Conservation (phyloP, 371 early-diverging fungal genomes). For the Syncephalis plumigaleata region DNA sequence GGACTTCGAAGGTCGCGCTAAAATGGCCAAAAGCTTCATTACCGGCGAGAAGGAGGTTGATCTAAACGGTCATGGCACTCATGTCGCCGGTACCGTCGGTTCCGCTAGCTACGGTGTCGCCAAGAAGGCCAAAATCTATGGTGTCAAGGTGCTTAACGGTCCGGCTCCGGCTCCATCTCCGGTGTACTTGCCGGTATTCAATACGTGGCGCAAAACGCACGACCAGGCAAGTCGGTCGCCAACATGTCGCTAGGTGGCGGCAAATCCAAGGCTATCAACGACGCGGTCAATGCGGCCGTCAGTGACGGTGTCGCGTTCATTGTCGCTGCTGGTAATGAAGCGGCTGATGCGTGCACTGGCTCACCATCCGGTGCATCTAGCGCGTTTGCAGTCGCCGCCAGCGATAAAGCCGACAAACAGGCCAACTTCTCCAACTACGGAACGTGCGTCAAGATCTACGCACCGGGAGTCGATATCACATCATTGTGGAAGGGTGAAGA, state of each 20-base stretch:
- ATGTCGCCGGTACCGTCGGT: constrained; percentile 33
- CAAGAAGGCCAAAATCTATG: constrained; percentile 26
- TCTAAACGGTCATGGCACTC: constrained; percentile 31
- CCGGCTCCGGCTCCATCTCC: constrained; percentile 33
- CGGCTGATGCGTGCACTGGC: constrained; percentile 25
- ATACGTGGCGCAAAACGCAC: constrained; percentile 6
- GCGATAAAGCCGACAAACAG: constrained; percentile 29
- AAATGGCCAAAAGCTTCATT: constrained; percentile 11
- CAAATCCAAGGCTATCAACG: constrained; percentile 17
- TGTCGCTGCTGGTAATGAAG: constrained; percentile 47
- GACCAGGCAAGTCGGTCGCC: constrained; percentile 6
- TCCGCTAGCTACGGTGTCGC: constrained; percentile 31
- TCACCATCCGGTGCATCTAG: constrained; percentile 37
- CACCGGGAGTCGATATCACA: constrained; percentile 10
- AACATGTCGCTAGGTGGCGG: constrained; percentile 44
- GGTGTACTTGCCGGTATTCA: constrained; percentile 45
- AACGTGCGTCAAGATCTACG: constrained; percentile 43
- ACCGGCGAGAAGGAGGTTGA: constrained; percentile 19
- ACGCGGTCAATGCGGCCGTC: constrained; percentile 9
- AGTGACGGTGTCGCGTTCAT: constrained; percentile 26
- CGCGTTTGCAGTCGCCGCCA: constrained; percentile 49
- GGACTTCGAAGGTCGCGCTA: constrained; percentile 28
- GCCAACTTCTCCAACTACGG: constrained; percentile 63
- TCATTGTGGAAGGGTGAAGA: neutral
- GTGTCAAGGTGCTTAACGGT: constrained; percentile 37